A percentile compares a stretch with the other conserved stretches of the same genome.
phyloP scores from a whole-genome alignment of 345 rosid species.

The Dipteronia sinensis region DNA sequence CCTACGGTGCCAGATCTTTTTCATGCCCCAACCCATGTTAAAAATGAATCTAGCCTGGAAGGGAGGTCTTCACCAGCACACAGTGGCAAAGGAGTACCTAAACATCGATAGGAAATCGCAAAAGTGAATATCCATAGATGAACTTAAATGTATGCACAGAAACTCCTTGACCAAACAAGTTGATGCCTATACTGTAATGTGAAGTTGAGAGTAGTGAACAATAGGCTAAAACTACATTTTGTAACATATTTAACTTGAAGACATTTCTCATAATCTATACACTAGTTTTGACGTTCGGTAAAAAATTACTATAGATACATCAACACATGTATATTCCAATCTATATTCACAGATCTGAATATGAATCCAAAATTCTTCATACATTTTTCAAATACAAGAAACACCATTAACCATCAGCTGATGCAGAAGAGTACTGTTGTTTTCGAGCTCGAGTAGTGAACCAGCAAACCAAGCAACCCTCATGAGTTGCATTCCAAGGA shows the following conservation, averaged over 20 bases:
- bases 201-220: too few species aligned
- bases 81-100: neutral
- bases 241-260: too few species aligned
- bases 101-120: neutral
- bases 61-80: neutral
- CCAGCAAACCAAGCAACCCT: too few species aligned
- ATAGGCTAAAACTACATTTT: too few species aligned
- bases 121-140: neutral
- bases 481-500: too few species aligned
- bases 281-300: neutral
- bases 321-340: neutral
- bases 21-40: too few species aligned
- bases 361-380: neutral
- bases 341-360: neutral
- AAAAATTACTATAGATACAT: neutral
- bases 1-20: too few species aligned
- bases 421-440: conserved; percentile 22
- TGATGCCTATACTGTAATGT: too few species aligned
- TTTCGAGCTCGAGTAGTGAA: conserved; percentile 8
- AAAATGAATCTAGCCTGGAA: too few species aligned
- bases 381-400: neutral
- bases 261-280: neutral
- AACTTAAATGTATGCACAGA: neutral
- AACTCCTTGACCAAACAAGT: too few species aligned
- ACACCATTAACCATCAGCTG: conserved; percentile 31